phyloP scores from a whole-genome alignment of 768 basidiomycete genomes.

The Tephrocybe sp. region DNA sequence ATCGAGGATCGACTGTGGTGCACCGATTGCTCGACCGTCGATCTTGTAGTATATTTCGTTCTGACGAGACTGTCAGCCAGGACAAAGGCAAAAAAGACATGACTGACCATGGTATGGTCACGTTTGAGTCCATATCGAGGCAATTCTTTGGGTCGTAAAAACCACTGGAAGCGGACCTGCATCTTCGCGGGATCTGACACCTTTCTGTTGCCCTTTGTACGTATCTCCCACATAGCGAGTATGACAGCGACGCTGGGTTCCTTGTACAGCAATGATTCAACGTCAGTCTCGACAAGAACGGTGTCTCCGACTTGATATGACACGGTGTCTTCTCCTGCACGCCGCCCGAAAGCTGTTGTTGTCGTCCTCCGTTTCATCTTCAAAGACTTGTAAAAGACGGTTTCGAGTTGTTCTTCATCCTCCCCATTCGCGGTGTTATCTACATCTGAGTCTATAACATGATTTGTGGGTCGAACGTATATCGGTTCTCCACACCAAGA shows the following conservation, averaged over 20 bases:
- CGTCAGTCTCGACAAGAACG: slow-evolving; percentile 55
- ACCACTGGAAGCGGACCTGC: slow-evolving; percentile 74
- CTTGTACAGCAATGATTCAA: slow-evolving; percentile 37
- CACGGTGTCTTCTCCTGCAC: slow-evolving; percentile 3
- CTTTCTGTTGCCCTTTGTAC: slow-evolving; percentile 23
- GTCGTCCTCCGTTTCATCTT: slow-evolving; percentile 29
- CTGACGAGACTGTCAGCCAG: slow-evolving; percentile 34
- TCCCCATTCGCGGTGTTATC: slow-evolving; percentile 9
- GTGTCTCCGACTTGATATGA: slow-evolving; percentile 64
- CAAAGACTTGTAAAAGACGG: slow-evolving; percentile 35
- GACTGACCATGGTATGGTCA: slow-evolving; percentile 56
- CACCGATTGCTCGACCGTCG: slow-evolving; percentile 43
- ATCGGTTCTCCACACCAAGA: slow-evolving; percentile 27
- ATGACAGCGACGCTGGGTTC: slow-evolving; percentile 71
- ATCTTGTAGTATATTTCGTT: slow-evolving; percentile 78
- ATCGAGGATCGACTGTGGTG: slow-evolving; percentile 50
- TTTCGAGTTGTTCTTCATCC: slow-evolving; percentile 24
- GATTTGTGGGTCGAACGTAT: slow-evolving; percentile 23
- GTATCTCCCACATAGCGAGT: slow-evolving; percentile 64
- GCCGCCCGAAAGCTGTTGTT: slow-evolving; percentile 19
- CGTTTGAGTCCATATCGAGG: slow-evolving; percentile 60
- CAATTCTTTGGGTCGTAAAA: slow-evolving; percentile 64
- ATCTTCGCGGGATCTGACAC: slow-evolving; percentile 38
- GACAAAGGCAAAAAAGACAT: background rate
- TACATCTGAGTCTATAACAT: slow-evolving; percentile 19